phyloP scores from a whole-genome alignment of 805 yeast species.

The Monosporozyma yasuniensis region DNA sequence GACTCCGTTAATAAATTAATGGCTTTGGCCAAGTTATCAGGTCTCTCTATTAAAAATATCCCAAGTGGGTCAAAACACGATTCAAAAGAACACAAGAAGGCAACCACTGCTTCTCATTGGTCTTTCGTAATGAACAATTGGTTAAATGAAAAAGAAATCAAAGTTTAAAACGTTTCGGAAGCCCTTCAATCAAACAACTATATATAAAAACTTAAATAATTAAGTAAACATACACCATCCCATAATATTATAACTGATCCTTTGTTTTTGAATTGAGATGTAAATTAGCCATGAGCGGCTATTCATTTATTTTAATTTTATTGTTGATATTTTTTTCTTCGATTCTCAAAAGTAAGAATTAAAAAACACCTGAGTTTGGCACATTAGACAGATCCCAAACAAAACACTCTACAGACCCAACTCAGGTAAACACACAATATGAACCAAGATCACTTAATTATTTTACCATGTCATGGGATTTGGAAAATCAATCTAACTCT shows the following conservation, averaged over 20 bases:
- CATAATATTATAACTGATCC: neutral
- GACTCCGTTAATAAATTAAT: neutral
- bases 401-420: neutral
- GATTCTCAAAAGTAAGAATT: neutral
- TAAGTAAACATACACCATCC: neutral
- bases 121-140: constrained; percentile 49
- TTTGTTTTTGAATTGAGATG: neutral
- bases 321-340: neutral
- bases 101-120: constrained; percentile 54
- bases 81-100: constrained; percentile 43
- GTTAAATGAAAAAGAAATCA: constrained; percentile 51
- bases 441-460: constrained; percentile 26
- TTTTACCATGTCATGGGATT: constrained; percentile 57
- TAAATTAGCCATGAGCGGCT: neutral
- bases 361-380: no score
- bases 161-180: neutral
- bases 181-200: no score
- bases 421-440: no score
- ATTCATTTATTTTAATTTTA: neutral
- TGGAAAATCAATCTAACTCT: constrained; percentile 35
- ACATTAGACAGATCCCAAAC: no score
- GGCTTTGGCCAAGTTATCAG: constrained; percentile 35
- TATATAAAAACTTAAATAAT: neutral
- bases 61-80: constrained; percentile 56
- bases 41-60: constrained; percentile 52